A percentile compares a stretch with the other conserved stretches of the same genome.
phyloP scores from a whole-genome alignment of 140 eudicot genomes.

The Erigeron philadelphicus region DNA sequence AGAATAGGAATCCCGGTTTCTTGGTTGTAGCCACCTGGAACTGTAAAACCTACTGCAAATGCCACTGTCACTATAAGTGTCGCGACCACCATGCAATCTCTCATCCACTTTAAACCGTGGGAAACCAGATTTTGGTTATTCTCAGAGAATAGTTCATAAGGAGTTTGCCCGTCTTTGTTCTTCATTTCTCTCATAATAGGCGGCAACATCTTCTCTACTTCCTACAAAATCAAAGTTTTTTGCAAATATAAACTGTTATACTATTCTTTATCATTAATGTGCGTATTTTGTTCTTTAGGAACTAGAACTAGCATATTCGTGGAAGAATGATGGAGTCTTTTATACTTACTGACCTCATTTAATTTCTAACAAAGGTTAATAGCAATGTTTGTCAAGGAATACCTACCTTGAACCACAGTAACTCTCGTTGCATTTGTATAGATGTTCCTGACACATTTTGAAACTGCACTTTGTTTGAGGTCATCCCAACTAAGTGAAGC shows the following conservation, averaged over 20 bases:
- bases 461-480: background rate
- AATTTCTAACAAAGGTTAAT: too few species aligned
- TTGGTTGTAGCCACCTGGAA: conserved; percentile 26
- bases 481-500: conserved; percentile 31
- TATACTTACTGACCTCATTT: background rate
- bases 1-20: too few species aligned
- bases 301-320: too few species aligned
- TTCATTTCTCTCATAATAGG: background rate
- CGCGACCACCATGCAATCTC: conserved; percentile 11
- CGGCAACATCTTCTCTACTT: conserved; percentile 12
- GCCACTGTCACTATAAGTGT: conserved; percentile 23
- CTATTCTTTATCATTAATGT: background rate
- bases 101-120: conserved; percentile 21
- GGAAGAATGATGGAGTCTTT: background rate
- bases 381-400: background rate
- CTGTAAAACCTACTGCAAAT: conserved; percentile 21
- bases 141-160: conserved; percentile 8
- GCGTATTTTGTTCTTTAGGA: too few species aligned
- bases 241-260: background rate
- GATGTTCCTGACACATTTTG: background rate
- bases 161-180: conserved; percentile 2
- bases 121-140: conserved; percentile 2
- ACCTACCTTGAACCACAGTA: background rate
- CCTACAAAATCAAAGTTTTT: background rate
- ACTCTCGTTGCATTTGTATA: background rate